Base-by-base conservation (phyloP, 805 yeast genomes). In the Cyberlindnera meyerae region DNA sequence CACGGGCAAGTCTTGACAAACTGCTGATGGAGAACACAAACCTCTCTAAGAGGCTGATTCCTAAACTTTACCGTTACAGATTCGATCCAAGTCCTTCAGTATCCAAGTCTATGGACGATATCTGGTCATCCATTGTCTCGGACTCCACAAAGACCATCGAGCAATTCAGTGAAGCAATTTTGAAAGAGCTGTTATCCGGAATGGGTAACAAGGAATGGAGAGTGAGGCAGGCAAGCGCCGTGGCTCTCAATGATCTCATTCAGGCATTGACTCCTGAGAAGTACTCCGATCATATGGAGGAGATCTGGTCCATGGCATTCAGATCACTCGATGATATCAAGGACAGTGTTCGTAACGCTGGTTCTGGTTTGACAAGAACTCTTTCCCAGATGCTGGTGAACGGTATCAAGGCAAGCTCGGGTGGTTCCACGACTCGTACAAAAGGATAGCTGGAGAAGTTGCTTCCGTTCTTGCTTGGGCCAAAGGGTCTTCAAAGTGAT, bases 241-340 rank as follows among this genome's bases (percentile, higher is more conserved):
- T 72, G 8, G 96, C 88, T 0, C 58, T 85, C 37, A 64, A 74
- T 22, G 88, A 86, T 45, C 59, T 90, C 14, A 58, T 93, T 11
- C 82, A 79, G 43, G 68, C 77, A n/a, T 67, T 72, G 18, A 69
- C 79, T 0, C 31, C 48, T 29, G 76, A 73, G 9, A 62, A 56
- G 11, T 82, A 80, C 48, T 74, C 74, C 25, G 45, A 53, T 9
- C 52, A 62, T 8, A 51, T 82, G 41, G 82, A 83, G 40, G 77
- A 76, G 5, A 75, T 90, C 22, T 90, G 97, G 97, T 67, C 71
- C 5, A 79, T 85, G 83, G 79, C 89, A 33, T 89, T 90, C 63
- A 72, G 98, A 52, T 75, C 77, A 0, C 75, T 90, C 73, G 98
- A 90, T 62, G 97, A 90, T 63, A 86, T 90, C 41, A 93, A 93